Evolutionary conservation across 176 grass and related monocot genomes (phyloP).

Genomic region (Triticum monococcum): DNA sequence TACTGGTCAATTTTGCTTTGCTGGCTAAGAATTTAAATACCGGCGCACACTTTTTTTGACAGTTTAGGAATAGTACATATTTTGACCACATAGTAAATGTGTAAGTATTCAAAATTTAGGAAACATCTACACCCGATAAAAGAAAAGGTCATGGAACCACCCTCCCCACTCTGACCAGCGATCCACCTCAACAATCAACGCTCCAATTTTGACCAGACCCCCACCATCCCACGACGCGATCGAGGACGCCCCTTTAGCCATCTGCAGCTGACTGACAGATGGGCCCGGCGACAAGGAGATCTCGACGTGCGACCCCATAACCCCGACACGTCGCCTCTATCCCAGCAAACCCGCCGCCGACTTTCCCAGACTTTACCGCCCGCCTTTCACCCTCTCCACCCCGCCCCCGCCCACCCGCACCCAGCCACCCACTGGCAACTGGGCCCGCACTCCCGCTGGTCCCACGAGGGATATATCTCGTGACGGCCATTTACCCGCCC

Average conservation of each 20-base stretch:
- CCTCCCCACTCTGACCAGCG: neutral
- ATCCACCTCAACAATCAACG: neutral
- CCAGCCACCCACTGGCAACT: neutral
- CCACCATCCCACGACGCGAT: neutral
- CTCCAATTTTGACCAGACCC: conserved; percentile 4
- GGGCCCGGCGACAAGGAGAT: neutral
- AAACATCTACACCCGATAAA: neutral
- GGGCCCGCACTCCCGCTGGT: accelerated
- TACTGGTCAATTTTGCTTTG: too few species aligned
- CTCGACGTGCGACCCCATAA: neutral
- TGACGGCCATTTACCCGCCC: conserved; percentile 18
- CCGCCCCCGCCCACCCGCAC: neutral
- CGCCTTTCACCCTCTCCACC: neutral
- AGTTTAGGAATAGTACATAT: too few species aligned
- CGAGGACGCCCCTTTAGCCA: neutral
- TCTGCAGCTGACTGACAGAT: neutral
- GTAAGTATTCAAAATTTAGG: neutral
- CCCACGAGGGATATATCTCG: neutral
- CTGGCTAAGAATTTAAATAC: too few species aligned
- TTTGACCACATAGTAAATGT: too few species aligned
- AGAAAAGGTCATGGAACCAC: neutral
- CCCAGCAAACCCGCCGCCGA: neutral
- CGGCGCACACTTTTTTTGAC: too few species aligned
- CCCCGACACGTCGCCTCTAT: conserved; percentile 12
- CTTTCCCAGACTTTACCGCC: neutral